Evolutionary conservation across 2,329 filamentous ascomycete species (phyloP).

Genomic region (Xylaria polymorpha): DNA sequence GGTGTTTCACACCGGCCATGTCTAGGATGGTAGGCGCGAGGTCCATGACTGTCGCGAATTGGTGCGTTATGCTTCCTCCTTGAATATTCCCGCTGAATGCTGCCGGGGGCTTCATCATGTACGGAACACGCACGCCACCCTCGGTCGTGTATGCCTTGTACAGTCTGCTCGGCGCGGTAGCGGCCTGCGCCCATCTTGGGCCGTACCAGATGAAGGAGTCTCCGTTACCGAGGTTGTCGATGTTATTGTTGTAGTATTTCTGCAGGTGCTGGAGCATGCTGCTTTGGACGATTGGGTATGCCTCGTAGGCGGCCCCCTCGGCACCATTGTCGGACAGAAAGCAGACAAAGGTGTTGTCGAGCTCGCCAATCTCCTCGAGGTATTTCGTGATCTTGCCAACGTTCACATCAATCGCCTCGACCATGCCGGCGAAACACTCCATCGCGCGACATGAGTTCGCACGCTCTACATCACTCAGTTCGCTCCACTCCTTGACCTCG

Average conservation of each 20-base stretch:
- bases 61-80: slow-evolving; percentile 57
- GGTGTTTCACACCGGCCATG: slow-evolving; percentile 62
- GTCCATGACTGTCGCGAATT: slow-evolving; percentile 65
- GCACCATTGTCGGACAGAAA: slow-evolving; percentile 74
- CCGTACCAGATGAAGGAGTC: slow-evolving; percentile 72
- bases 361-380: slow-evolving; percentile 65
- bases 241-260: slow-evolving; percentile 67
- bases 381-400: slow-evolving; percentile 69
- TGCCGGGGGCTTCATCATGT: slow-evolving; percentile 59
- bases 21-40: slow-evolving; percentile 61
- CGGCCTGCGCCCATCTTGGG: slow-evolving; percentile 62
- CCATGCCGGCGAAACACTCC: slow-evolving; percentile 73
- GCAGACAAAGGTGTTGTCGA: slow-evolving; percentile 72
- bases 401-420: slow-evolving; percentile 70
- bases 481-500: slow-evolving; percentile 61
- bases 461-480: slow-evolving; percentile 59
- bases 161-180: slow-evolving; percentile 53
- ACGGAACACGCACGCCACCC: slow-evolving; percentile 64
- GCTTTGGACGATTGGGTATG: slow-evolving; percentile 66
- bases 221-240: slow-evolving; percentile 68
- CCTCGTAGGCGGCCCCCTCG: slow-evolving; percentile 68
- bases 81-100: slow-evolving; percentile 43
- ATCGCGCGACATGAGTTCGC: slow-evolving; percentile 64
- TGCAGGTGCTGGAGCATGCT: slow-evolving; percentile 63
- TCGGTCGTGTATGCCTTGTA: slow-evolving; percentile 60